phyloP scores from a whole-genome alignment of 139 green algal species.

The Chlamydomonas schloesseri region DNA sequence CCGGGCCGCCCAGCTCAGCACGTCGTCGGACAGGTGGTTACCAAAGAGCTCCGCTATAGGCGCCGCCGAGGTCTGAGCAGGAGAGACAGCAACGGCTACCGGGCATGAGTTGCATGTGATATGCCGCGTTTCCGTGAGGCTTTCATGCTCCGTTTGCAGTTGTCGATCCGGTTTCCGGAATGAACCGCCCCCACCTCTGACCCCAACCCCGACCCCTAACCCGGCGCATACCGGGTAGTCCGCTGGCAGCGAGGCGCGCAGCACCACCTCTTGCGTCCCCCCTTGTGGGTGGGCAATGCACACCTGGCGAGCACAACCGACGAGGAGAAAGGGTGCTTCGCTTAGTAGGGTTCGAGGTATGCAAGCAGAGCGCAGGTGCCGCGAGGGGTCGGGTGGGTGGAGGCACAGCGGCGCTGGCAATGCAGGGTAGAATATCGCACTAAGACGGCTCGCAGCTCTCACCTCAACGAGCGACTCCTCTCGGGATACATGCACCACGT shows the following conservation, averaged over 20 bases:
- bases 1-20: conserved; percentile 42
- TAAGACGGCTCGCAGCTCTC: not conserved
- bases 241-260: conserved; percentile 62
- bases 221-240: conserved; percentile 64
- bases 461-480: conserved; percentile 39
- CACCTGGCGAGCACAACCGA: conserved; percentile 41
- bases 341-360: not conserved
- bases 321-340: not conserved
- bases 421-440: too few relatives aligned
- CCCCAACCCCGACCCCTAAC: not conserved
- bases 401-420: too few relatives aligned
- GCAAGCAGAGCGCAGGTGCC: not conserved
- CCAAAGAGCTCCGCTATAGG: conserved; percentile 69
- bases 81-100: too few relatives aligned
- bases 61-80: too few relatives aligned
- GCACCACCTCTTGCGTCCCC: conserved; percentile 37
- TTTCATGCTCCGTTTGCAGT: too few relatives aligned
- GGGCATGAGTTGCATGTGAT: too few relatives aligned
- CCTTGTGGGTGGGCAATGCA: conserved; percentile 50
- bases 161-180: not conserved
- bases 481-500: conserved; percentile 26
- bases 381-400: not conserved
- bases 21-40: conserved; percentile 42
- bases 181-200: not conserved
- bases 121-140: too few relatives aligned